Percentiles rank a stretch among this genome's conserved stretches.
Conservation (phyloP, 2,329 filamentous ascomycete species). For the Verticillium nonalfalfae region DNA sequence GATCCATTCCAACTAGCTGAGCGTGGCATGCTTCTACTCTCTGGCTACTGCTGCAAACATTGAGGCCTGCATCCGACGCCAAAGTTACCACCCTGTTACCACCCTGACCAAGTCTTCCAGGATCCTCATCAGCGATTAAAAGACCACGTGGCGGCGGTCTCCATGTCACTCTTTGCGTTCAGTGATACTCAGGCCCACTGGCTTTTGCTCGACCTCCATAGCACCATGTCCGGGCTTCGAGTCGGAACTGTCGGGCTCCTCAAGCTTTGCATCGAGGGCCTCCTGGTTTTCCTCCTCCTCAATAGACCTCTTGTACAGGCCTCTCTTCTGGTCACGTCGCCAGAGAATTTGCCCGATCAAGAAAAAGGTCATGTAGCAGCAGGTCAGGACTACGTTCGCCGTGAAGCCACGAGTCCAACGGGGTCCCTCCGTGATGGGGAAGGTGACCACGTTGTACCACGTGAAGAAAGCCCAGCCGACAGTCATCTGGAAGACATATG, state of each 20-base stretch:
- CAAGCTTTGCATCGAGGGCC: constrained; percentile 13
- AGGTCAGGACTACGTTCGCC: constrained; percentile 15
- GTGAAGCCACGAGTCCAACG: constrained; percentile 16
- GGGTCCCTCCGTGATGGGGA: constrained; percentile 14
- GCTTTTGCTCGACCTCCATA: not conserved
- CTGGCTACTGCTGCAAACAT: too few species aligned
- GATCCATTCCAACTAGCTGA: too few species aligned
- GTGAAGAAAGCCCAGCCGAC: constrained; percentile 17
- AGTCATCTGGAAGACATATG: constrained; percentile 18
- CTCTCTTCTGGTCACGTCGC: constrained; percentile 18
- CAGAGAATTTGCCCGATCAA: constrained; percentile 22
- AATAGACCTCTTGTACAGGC: constrained; percentile 13
- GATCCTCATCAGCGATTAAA: too few species aligned
- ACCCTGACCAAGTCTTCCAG: too few species aligned
- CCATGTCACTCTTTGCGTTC: constrained; percentile 25
- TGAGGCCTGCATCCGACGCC: too few species aligned
- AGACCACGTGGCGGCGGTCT: too few species aligned
- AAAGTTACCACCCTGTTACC: too few species aligned
- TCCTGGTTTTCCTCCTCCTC: constrained; percentile 16
- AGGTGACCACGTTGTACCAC: constrained; percentile 15
- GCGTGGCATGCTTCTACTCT: too few species aligned
- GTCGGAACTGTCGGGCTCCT: not conserved
- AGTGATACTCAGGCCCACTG: too few species aligned
- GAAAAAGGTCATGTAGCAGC: constrained; percentile 21
- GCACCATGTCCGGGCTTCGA: not conserved